Evolutionary conservation across 306 rosid genomes (phyloP), one percentile per base, ranked within the genome.

Genomic region (Gleditsia sinensis): DNA sequence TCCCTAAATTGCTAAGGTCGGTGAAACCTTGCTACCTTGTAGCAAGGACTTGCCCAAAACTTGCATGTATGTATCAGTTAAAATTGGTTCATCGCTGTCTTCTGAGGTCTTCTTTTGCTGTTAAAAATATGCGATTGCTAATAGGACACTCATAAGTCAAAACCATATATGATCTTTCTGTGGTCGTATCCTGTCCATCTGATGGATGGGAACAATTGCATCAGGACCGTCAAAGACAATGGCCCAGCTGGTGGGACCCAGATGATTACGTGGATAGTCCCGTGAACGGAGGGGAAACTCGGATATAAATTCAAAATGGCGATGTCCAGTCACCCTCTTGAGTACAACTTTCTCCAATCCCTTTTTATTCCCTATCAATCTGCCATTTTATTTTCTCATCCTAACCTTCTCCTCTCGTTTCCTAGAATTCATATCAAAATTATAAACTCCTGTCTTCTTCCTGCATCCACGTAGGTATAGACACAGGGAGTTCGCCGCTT

Each of bases 301-400:
- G 61, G 43, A 74, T 77, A 75, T 69, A 86, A 84, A 83, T 72
- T 77, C 55, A 86, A 75, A 86, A 74, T 63, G 24, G 75, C 54
- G 48, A 66, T 56, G 76, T 79, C 86, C 73, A 71, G 75, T 81
- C 81, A 64, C 27, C 75, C 32, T 62, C 30, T 59, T 39, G 74
- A 77, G 75, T 74, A 78, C 54, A 81, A 83, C 85, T 75, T 83
- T 66, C 74, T 74, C 7, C 8, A 74, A 80, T 76, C 85, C 65
- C 76, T 82, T 76, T 83, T 75, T 85, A 78, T 87, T 80, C 86
- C 78, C 87, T 39, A 69, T 83, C 86, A 86, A 85, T 59, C 84
- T 90, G 78, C 88, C 77, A 78, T 80, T 81, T 89, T 87, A 78
- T 86, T 79, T 86, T 86, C 83, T 68, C 28, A n/a, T n/a, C n/a